A percentile compares a stretch with the other conserved stretches of the same genome.
These are phyloP conservation scores for Tetradesmus lagerheimii DNA, from an alignment of 139 green algal genomes.

Conservation along the genomic window DNA sequence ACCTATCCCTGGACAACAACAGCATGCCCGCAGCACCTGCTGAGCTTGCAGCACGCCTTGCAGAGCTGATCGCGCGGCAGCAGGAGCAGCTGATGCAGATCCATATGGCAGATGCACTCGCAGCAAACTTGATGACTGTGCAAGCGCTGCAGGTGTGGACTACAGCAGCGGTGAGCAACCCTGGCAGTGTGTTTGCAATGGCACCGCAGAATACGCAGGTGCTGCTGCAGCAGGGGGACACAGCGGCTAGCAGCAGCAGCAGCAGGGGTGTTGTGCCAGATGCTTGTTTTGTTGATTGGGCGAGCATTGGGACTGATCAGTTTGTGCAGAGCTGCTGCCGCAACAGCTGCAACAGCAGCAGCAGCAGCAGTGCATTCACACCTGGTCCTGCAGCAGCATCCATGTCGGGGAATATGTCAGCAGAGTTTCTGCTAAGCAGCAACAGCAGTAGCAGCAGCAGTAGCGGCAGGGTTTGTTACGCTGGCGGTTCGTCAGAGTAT, in stretches of 20 bases:
- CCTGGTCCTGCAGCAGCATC: background rate
- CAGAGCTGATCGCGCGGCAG: constrained; percentile 13
- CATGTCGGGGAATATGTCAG: background rate
- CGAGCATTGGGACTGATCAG: background rate
- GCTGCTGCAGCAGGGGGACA: background rate
- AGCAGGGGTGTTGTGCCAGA: background rate
- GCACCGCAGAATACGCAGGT: background rate
- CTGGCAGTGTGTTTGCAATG: constrained; percentile 10
- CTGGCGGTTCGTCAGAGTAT: background rate
- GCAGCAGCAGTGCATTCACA: background rate
- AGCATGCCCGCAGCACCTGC: background rate
- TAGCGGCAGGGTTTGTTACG: background rate
- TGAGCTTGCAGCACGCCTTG: background rate
- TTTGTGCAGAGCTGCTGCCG: background rate
- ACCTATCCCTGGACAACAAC: background rate
- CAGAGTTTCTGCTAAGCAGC: background rate
- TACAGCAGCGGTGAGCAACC: constrained; percentile 11
- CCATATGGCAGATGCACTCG: constrained; percentile 34
- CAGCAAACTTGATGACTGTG: constrained; percentile 27
- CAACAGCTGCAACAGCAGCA: constrained; percentile 5
- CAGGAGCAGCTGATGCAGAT: constrained; percentile 21
- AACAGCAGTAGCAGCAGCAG: constrained; percentile 1
- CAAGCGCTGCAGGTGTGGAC: constrained; percentile 21
- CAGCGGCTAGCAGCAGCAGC: background rate
- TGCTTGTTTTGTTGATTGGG: background rate